These are phyloP conservation scores for Saitozyma podzolica DNA, from an alignment of 768 basidiomycete species.

Conservation along the genomic window DNA sequence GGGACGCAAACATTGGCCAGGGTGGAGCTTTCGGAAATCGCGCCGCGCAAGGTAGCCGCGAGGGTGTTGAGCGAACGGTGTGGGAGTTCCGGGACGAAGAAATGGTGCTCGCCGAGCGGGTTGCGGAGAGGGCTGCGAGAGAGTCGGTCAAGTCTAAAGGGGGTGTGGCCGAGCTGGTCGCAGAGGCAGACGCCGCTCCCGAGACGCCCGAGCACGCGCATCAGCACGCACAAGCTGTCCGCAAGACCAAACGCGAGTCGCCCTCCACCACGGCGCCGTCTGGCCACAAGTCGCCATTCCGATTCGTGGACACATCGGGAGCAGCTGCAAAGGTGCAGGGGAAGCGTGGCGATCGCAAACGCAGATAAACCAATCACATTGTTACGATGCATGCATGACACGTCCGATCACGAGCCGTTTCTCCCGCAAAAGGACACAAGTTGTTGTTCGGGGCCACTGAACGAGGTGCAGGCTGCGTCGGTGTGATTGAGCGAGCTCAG, in stretches of 20 bases:
- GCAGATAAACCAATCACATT: no score
- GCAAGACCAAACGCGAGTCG: neutral
- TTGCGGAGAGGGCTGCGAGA: constrained; percentile 11
- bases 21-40: constrained; percentile 36
- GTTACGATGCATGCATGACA: no score
- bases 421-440: no score
- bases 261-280: no score
- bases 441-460: no score
- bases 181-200: constrained; percentile 12
- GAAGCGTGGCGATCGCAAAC: no score
- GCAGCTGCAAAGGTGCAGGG: no score
- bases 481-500: no score
- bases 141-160: neutral
- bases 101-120: constrained; percentile 16
- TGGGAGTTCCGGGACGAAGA: constrained; percentile 49
- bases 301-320: no score
- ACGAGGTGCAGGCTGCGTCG: no score
- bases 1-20: constrained; percentile 34
- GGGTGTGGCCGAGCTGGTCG: constrained; percentile 3
- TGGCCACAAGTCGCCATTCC: no score
- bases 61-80: constrained; percentile 41
- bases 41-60: neutral
- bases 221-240: neutral
- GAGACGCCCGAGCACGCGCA: constrained; percentile 6
- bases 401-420: no score